phyloP scores from a whole-genome alignment of 2,329 filamentous ascomycete genomes.

The Fonsecaea monophora region DNA sequence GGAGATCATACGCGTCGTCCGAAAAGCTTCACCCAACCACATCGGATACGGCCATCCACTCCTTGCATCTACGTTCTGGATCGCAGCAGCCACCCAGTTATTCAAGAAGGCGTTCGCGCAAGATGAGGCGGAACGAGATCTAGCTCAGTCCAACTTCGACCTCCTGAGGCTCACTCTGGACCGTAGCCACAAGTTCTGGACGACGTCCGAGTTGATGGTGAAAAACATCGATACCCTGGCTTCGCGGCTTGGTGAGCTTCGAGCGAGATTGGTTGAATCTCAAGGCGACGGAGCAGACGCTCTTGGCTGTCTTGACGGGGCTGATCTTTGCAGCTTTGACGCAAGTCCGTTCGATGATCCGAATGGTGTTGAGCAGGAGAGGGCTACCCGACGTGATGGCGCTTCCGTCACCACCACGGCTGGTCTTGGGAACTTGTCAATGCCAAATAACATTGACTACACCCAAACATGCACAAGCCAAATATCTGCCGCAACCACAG shows the following conservation, averaged over 20 bases:
- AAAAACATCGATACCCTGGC: conserved; percentile 20
- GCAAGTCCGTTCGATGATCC: neutral
- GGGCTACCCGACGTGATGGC: neutral
- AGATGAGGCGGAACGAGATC: conserved; percentile 9
- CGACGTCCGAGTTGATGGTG: conserved; percentile 14
- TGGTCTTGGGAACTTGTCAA: neutral
- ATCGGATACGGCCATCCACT: conserved; percentile 20
- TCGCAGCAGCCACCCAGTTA: conserved; percentile 13
- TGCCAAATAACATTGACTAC: neutral
- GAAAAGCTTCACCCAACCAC: conserved; percentile 10
- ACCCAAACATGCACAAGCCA: neutral
- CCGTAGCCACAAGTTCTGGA: conserved; percentile 15
- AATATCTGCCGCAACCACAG: neutral
- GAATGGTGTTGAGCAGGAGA: neutral
- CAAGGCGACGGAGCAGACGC: neutral
- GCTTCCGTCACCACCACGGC: neutral
- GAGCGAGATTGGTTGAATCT: conserved; percentile 5
- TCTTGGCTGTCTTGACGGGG: neutral
- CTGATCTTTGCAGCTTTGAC: neutral
- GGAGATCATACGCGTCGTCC: conserved; percentile 17
- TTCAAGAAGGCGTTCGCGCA: conserved; percentile 10
- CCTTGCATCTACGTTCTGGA: conserved; percentile 19
- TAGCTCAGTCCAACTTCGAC: conserved; percentile 14
- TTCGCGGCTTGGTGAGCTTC: conserved; percentile 12
- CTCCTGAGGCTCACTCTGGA: conserved; percentile 15